Evolutionary conservation across 805 yeast species (phyloP).

Genomic region (Wickerhamomyces hampshirensis): DNA sequence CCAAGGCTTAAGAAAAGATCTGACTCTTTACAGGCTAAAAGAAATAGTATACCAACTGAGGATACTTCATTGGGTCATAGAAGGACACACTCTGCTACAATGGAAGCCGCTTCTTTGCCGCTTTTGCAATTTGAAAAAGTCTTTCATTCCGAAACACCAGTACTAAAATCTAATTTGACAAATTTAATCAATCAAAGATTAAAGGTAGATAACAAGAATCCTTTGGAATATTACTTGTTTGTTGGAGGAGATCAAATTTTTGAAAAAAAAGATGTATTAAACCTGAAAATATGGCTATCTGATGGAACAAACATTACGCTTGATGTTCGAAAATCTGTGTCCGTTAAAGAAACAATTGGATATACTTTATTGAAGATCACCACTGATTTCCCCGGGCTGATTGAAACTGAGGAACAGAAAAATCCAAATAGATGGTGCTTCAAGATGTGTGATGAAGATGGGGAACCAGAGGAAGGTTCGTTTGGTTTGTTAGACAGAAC

Average conservation of each 20-base stretch:
- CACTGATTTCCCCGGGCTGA: slow-evolving; percentile 6
- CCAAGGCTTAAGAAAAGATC: slow-evolving; percentile 14
- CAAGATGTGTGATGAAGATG: slow-evolving; percentile 87
- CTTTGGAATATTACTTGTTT: slow-evolving; percentile 39
- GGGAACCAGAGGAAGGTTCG: slow-evolving; percentile 84
- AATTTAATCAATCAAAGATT: slow-evolving; percentile 37
- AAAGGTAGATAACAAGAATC: slow-evolving; percentile 26
- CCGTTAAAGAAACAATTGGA: slow-evolving; percentile 54
- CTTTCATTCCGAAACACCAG: background rate
- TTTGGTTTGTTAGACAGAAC: slow-evolving; percentile 83
- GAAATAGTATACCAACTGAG: background rate
- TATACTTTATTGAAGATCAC: slow-evolving; percentile 33
- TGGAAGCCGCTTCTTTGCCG: too few species aligned
- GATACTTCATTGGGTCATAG: background rate
- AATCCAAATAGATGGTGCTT: slow-evolving; percentile 73
- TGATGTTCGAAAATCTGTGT: slow-evolving; percentile 30
- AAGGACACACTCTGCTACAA: background rate
- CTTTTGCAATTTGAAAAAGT: too few species aligned
- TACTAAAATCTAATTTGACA: slow-evolving; percentile 34
- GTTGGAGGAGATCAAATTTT: slow-evolving; percentile 28
- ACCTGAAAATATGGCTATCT: slow-evolving; percentile 25
- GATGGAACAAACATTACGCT: slow-evolving; percentile 21
- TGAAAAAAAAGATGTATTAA: slow-evolving; percentile 16
- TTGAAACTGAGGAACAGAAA: slow-evolving; percentile 1
- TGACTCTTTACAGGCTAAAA: slow-evolving; percentile 7